Base-by-base conservation (phyloP, 352 stramenopile species). In the Saprolegnia parasitica region DNA sequence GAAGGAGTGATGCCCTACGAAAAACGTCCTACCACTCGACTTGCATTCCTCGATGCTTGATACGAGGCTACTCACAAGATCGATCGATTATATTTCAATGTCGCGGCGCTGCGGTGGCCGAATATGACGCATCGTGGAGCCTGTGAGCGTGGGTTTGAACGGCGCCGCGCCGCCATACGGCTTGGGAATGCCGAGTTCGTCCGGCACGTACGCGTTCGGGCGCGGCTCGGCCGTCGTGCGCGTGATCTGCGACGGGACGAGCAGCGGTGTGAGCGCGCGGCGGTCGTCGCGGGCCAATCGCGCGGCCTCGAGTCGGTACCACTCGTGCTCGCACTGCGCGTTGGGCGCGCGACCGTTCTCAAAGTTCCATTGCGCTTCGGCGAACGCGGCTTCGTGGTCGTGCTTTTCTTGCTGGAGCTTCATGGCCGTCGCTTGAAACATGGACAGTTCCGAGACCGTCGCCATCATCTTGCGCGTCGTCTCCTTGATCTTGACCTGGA, bases 341-440 rank as follows among this genome's bases (percentile, higher is more conserved):
- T 83, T 91, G 23, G 93, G 93, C 35, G 87, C 72, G 26, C 95
- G 77, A 2, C 88, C 88, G 15, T 82, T 72, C 5, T 90, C 72
- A 47, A 84, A 67, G 0, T 80, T 81, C 60, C 83, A 86, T 9
- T 75, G 71, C 13, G 77, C 83, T 23, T 92, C 83, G 39, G 94
- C 80, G 10, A 93, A 77, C 39, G 91, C 83, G 21, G 83, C 82
- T 35, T 81, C 73, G 18, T 72, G 63, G 42, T 92, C 78, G 67
- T 93, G 79, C 70, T 96, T 97, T 71, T 98, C 91, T 65, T 97
- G 88, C 71, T 98, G 87, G 4, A 98, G 81, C 71, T 96, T 96
- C 77, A 98, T 91, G 20, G 91, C 88, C 13, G 92, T 98, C 10
- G 93, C 93, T 71, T 98, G 93, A 74, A 97, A 97, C 93, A 98